A percentile compares a stretch with the other conserved stretches of the same genome.
Evolutionary conservation across 2,329 filamentous ascomycete species (phyloP).

Genomic region (Hypoxylon sp.): DNA sequence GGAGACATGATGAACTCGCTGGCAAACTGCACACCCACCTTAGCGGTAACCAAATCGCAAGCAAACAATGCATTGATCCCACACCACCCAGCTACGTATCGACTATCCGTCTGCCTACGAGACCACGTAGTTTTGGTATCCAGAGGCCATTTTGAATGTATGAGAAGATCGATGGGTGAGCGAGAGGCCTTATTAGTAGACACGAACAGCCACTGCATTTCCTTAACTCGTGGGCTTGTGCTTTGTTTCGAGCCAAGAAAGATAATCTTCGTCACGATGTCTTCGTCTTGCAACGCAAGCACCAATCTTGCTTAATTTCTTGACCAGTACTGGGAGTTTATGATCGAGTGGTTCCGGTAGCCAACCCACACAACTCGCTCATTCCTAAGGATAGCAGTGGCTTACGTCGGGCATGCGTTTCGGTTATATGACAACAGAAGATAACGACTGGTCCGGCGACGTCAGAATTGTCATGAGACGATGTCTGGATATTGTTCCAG

Average conservation of each 20-base stretch:
- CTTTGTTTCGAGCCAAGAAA: slow-evolving; percentile 13
- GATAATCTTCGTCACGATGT: background rate
- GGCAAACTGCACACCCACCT: slow-evolving; percentile 22
- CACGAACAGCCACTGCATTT: slow-evolving; percentile 12
- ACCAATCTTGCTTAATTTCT: slow-evolving; percentile 4
- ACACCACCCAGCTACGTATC: slow-evolving; percentile 31
- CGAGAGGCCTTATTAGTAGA: slow-evolving; percentile 34
- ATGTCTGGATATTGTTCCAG: slow-evolving; percentile 17
- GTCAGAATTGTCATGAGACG: slow-evolving; percentile 1
- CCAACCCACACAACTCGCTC: too few relatives aligned
- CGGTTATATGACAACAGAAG: slow-evolving; percentile 3
- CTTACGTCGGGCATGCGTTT: slow-evolving; percentile 11
- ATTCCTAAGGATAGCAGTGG: background rate
- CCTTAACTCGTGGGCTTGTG: slow-evolving; percentile 13
- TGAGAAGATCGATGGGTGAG: slow-evolving; percentile 12
- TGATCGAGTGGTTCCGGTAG: too few relatives aligned
- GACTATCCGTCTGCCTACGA: slow-evolving; percentile 24
- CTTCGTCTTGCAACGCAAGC: slow-evolving; percentile 6
- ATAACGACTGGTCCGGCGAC: slow-evolving; percentile 10
- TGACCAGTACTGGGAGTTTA: too few relatives aligned
- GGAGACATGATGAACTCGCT: slow-evolving; percentile 15
- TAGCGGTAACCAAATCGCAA: slow-evolving; percentile 14
- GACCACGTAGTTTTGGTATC: slow-evolving; percentile 31
- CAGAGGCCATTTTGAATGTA: slow-evolving; percentile 13
- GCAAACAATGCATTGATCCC: slow-evolving; percentile 25